These are phyloP conservation scores for Ophiosphaerella korrae DNA, from an alignment of 2,329 filamentous ascomycete species.

Conservation along the genomic window DNA sequence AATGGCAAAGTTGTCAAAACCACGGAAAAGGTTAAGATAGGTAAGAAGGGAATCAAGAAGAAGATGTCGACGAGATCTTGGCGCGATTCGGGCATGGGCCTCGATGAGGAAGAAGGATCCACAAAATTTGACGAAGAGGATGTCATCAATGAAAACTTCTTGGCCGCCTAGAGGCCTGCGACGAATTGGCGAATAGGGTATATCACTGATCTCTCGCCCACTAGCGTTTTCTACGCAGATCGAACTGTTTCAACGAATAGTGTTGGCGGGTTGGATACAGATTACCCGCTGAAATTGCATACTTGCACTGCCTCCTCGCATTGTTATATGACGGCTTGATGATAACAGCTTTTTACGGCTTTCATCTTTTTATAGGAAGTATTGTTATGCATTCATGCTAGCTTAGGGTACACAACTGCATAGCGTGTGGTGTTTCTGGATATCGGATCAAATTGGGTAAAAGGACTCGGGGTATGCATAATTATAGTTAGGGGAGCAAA, in stretches of 20 bases:
- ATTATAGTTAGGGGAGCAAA: too few species aligned
- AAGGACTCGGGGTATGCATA: too few species aligned
- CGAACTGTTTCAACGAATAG: not conserved
- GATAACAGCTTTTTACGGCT: too few species aligned
- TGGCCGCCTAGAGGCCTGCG: slow-evolving; percentile 17
- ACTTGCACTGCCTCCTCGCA: too few species aligned
- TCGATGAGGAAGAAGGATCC: slow-evolving; percentile 20
- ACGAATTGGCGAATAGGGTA: too few species aligned
- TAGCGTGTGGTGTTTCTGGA: too few species aligned
- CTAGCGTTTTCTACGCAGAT: not conserved
- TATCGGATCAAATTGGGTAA: too few species aligned
- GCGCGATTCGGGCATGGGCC: slow-evolving; percentile 40
- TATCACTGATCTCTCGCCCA: not conserved
- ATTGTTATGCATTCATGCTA: too few species aligned
- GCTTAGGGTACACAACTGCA: too few species aligned
- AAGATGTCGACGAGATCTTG: slow-evolving; percentile 34
- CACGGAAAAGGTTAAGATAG: slow-evolving; percentile 38
- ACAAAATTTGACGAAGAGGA: slow-evolving; percentile 16
- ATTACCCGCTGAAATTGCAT: too few species aligned
- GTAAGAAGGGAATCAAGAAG: slow-evolving; percentile 37
- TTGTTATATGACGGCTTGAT: too few species aligned
- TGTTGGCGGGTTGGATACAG: slow-evolving; percentile 1
- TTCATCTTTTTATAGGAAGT: too few species aligned
- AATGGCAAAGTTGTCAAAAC: slow-evolving; percentile 38
- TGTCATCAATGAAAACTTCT: slow-evolving; percentile 15